Base-by-base conservation (phyloP, 225 moss, liverwort and hornwort species). In the Marchantia polymorpha region DNA sequence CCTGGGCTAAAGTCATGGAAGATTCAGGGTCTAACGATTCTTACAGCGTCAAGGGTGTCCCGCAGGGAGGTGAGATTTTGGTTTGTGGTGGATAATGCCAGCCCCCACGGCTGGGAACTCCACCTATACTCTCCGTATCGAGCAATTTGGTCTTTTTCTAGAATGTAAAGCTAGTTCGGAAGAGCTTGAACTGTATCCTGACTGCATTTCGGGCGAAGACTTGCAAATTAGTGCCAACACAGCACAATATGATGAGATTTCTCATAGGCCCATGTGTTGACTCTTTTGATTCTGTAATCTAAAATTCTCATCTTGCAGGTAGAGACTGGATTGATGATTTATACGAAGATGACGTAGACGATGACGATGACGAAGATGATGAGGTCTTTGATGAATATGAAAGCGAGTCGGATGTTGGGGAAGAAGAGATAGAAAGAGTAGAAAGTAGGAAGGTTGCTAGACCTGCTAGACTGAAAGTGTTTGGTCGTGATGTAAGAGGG, bases 401-500 rank as follows among this genome's bases (percentile, higher is more conserved):
- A 16, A 77, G 78, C 56, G 88, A 89, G 60, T 84, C 83, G 51
- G 88, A 89, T 75, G 68, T 78, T 58, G 71, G 76, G 22, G 90
- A 84, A 77, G 81, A 80, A 58, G 85, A 77, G 30, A 82, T 76
- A 48, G 89, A 89, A 58, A 85, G 73, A 51, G 25, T 83, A 20
- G 84, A 72, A 75, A 75, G 65, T 59, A 74, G 66, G 73, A 88
- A 77, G 80, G 64, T 82, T 29, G 75, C 81, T 12, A 89, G 97
- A 29, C 77, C 95, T 68, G 75, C 89, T 66, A 92, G 85, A 73
- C 82, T 95, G 30, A 86, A 88, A 76, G 82, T 99, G 50, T 95
- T 95, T 84, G 97, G 97, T 71, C 95, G 97, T 39, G 95, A 92
- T 89, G 86, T 94, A 48, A 86, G 91, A 63, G 91, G 86, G 81